These are phyloP conservation scores for Aspergillus terreus DNA, from an alignment of 2,329 filamentous ascomycete genomes.

Conservation along the genomic window DNA sequence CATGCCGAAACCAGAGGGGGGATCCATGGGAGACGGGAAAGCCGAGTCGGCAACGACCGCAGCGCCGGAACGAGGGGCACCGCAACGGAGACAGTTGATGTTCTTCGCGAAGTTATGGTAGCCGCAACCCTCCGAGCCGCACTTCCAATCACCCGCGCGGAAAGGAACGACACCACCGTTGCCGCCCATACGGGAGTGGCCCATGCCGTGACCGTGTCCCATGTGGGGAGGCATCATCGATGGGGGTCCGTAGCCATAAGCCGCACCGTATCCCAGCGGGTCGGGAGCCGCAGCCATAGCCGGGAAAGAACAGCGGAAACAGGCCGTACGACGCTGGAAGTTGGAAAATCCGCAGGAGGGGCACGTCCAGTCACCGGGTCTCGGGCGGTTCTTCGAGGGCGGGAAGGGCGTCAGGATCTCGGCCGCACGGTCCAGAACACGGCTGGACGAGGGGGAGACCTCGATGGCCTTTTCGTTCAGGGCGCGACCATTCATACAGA, in stretches of 20 bases:
- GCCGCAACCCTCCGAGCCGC: conserved; percentile 91
- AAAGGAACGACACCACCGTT: conserved; percentile 87
- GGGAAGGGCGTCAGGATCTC: conserved; percentile 97
- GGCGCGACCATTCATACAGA: conserved; percentile 98
- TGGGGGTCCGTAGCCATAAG: conserved; percentile 58
- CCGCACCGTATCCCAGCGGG: conserved; percentile 65
- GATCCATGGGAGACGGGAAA: conserved; percentile 87
- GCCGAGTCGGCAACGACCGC: conserved; percentile 92
- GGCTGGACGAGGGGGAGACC: conserved; percentile 94
- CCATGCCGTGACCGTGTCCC: conserved; percentile 56
- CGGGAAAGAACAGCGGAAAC: conserved; percentile 99
- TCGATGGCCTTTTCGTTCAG: conserved; percentile 99
- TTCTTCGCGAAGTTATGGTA: conserved; percentile 99
- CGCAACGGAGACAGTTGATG: conserved; percentile 93
- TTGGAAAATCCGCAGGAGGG: conserved; percentile 98
- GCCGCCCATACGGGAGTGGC: conserved; percentile 65
- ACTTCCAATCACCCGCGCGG: conserved; percentile 98
- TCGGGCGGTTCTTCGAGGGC: conserved; percentile 95
- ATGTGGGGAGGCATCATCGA: conserved; percentile 78
- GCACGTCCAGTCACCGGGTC: conserved; percentile 98
- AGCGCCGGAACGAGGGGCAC: conserved; percentile 87
- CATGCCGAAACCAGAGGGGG: conserved; percentile 78
- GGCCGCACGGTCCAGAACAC: conserved; percentile 89
- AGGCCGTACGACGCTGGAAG: conserved; percentile 96
- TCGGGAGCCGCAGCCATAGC: conserved; percentile 79